Base-by-base conservation (phyloP, 495 filamentous ascomycete genomes). In the Penicillium samsonianum region DNA sequence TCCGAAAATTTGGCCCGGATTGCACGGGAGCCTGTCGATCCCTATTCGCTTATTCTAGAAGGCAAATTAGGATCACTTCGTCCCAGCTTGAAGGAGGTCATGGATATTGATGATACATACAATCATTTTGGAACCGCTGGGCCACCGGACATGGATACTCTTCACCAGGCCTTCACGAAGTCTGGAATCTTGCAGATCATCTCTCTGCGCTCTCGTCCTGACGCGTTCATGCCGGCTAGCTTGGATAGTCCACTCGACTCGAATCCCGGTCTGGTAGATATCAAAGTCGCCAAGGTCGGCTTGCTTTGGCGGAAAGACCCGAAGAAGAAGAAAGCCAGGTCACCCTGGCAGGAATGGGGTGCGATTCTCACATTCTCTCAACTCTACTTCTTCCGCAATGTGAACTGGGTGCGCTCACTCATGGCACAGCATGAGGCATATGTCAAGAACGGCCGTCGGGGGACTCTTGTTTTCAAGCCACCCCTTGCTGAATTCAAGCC, bases 321-420 rank as follows among this genome's bases (percentile, higher is more conserved):
- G 11, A 97, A 96, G 71, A 96, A 90, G 74, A 97, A 96, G 79
- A 91, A 91, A 70, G 88, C 91, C 0, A 82, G 95, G 33, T 96
- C 92, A 1, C 95, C 94, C 1, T 99, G 94, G 94, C 91, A 96
- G 62, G 94, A 98, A 76, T 99, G 94, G 94, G 94, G 94, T 45
- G 93, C 92, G 31, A 84, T 99, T 44, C 80, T 99, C 20, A 99
- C 94, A 6, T 88, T 92, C 25, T 93, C 94, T 14, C 93, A 97
- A 64, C 82, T 99, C 42, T 98, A 96, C 72, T 92, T 99, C 74
- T 99, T 99, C 75, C 84, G 89, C 53, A 96, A 98, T 65, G 85
- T 90, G 19, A 76, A 81, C 11, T 98, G 94, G 94, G 84, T 95
- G n/a, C 96, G 94, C 67, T 86, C 79, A 53, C 72, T 99, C 55